Evolutionary conservation across 768 basidiomycete genomes (phyloP).

Genomic region (Leccinum imitatum): DNA sequence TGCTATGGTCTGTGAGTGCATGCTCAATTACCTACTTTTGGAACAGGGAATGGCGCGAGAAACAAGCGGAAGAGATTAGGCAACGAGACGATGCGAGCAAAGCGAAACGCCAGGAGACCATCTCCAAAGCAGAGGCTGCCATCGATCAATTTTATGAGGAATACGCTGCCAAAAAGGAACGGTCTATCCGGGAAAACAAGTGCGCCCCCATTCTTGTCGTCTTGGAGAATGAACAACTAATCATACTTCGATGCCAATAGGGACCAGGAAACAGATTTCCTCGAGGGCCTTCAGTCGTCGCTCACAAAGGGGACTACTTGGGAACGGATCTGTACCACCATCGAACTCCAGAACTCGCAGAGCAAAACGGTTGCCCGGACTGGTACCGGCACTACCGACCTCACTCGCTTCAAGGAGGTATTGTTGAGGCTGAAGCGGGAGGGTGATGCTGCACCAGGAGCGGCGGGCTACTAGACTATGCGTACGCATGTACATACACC

Average conservation of each 20-base stretch:
- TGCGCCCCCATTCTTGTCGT: conserved; percentile 28
- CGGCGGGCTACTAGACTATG: conserved; percentile 74
- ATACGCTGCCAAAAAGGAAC: conserved; percentile 86
- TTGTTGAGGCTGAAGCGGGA: conserved; percentile 86
- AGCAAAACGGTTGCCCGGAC: conserved; percentile 92
- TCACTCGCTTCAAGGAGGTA: conserved; percentile 90
- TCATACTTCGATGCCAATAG: conserved; percentile 40
- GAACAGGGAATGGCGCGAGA: conserved; percentile 83
- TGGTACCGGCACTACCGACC: conserved; percentile 85
- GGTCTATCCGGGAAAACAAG: conserved; percentile 95
- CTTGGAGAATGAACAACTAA: conserved; percentile 2
- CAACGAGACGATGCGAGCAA: conserved; percentile 80
- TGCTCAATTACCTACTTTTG: background rate
- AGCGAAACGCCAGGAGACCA: conserved; percentile 75
- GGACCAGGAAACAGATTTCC: conserved; percentile 82
- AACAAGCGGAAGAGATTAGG: conserved; percentile 80
- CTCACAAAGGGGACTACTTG: conserved; percentile 92
- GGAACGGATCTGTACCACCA: conserved; percentile 84
- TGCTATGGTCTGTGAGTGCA: background rate
- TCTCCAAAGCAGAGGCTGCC: conserved; percentile 77
- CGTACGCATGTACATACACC: conserved; percentile 3
- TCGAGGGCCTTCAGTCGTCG: conserved; percentile 66
- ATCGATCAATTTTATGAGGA: conserved; percentile 92
- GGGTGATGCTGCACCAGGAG: conserved; percentile 89
- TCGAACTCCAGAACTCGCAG: conserved; percentile 94